Evolutionary conservation across 2,329 filamentous ascomycete genomes (phyloP).

Genomic region (Neurospora sp.): DNA sequence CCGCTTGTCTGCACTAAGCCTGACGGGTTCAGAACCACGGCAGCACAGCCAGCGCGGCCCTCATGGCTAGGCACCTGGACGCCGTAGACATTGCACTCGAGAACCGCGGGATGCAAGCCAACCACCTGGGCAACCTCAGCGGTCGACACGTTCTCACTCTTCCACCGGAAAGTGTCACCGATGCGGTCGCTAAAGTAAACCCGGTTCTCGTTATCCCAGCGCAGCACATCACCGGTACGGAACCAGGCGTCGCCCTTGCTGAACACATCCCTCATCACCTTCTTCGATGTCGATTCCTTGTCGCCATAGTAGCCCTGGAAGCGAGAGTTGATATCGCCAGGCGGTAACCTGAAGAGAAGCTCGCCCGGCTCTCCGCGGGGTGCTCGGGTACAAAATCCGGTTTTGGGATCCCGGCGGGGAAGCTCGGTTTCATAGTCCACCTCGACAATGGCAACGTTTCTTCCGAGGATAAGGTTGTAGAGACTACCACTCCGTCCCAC

Average conservation of each 20-base stretch:
- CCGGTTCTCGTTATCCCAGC: slow-evolving; percentile 59
- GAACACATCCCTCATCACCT: slow-evolving; percentile 66
- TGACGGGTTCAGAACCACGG: slow-evolving; percentile 46
- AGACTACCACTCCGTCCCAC: slow-evolving; percentile 64
- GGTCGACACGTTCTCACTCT: slow-evolving; percentile 75
- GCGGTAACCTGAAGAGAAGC: slow-evolving; percentile 60
- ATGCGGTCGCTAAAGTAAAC: slow-evolving; percentile 75
- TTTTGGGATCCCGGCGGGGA: slow-evolving; percentile 56
- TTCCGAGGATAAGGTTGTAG: slow-evolving; percentile 42
- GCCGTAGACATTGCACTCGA: slow-evolving; percentile 81
- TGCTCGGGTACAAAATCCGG: slow-evolving; percentile 56
- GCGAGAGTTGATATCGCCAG: slow-evolving; percentile 47
- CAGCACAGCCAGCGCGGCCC: slow-evolving; percentile 73
- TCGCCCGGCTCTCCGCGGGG: slow-evolving; percentile 59
- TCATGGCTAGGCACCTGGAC: slow-evolving; percentile 72
- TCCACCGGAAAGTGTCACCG: slow-evolving; percentile 71
- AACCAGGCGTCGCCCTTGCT: slow-evolving; percentile 71
- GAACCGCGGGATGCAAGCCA: slow-evolving; percentile 53
- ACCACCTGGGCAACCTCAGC: slow-evolving; percentile 71
- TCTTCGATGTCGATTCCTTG: slow-evolving; percentile 56
- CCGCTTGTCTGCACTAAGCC: slow-evolving; percentile 23
- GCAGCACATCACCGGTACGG: slow-evolving; percentile 71
- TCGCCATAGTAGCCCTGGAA: slow-evolving; percentile 84
- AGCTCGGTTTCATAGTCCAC: slow-evolving; percentile 62
- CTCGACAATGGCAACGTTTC: slow-evolving; percentile 48